Evolutionary conservation across 495 filamentous ascomycete species (phyloP).

Genomic region (Aspergillus bertholletiae): DNA sequence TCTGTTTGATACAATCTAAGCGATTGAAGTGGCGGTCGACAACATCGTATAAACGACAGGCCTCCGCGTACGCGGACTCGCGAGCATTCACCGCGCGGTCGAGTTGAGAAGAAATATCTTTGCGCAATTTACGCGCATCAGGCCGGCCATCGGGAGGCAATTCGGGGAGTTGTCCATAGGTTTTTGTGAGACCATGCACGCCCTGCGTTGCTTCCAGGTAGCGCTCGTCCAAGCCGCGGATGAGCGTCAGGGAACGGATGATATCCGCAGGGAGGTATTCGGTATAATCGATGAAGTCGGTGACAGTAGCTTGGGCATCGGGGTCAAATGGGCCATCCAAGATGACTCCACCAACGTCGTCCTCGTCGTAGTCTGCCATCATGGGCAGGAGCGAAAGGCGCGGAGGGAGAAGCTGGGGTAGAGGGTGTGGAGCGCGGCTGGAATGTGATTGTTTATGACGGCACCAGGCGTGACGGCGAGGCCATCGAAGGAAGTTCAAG

Average conservation of each 20-base stretch:
- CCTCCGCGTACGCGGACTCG: slow-evolving; percentile 76
- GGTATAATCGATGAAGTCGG: slow-evolving; percentile 94
- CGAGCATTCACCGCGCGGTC: slow-evolving; percentile 72
- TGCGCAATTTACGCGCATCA: slow-evolving; percentile 60
- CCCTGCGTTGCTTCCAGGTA: slow-evolving; percentile 61
- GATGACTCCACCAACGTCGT: slow-evolving; percentile 45
- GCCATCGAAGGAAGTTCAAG: slow-evolving; percentile 11
- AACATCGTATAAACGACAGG: slow-evolving; percentile 72
- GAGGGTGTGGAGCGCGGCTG: slow-evolving; percentile 9
- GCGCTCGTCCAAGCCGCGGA: slow-evolving; percentile 73
- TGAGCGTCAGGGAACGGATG: slow-evolving; percentile 81
- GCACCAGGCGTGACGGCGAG: slow-evolving; percentile 18
- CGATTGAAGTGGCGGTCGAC: slow-evolving; percentile 77
- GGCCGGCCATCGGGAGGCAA: slow-evolving; percentile 51
- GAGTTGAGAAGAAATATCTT: slow-evolving; percentile 69
- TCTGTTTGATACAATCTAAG: slow-evolving; percentile 70
- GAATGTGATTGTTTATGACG: background rate
- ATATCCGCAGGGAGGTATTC: slow-evolving; percentile 96
- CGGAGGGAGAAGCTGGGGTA: slow-evolving; percentile 7
- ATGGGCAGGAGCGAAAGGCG: slow-evolving; percentile 9
- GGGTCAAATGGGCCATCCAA: slow-evolving; percentile 63
- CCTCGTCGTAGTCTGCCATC: slow-evolving; percentile 36
- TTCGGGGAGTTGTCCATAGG: slow-evolving; percentile 68
- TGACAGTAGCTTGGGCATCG: slow-evolving; percentile 90
- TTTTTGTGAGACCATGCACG: slow-evolving; percentile 69